These are phyloP conservation scores for Adansonia madagascariensis DNA, from an alignment of 441 rosid species.

Conservation along the genomic window DNA sequence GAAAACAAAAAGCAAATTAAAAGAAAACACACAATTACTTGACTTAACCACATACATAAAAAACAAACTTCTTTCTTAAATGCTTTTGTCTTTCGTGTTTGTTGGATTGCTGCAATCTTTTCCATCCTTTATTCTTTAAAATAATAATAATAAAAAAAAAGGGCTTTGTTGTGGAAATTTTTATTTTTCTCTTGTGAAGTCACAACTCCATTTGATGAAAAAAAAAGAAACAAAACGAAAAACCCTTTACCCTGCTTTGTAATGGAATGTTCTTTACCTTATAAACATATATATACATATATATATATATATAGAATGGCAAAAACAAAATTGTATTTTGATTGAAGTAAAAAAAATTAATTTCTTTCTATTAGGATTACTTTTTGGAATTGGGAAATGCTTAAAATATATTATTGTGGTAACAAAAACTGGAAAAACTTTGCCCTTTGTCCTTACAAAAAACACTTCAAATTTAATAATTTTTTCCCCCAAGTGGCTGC, in stretches of 20 bases:
- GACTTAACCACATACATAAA: conserved; percentile 17
- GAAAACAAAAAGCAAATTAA: not conserved
- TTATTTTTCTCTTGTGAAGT: not conserved
- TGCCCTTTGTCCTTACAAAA: not conserved
- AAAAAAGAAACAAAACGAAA: not conserved
- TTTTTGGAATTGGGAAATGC: not conserved
- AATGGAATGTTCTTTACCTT: not conserved
- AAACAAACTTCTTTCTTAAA: not conserved
- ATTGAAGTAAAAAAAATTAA: not conserved
- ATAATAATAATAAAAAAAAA: not conserved
- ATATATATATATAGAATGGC: not conserved
- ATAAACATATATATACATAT: not conserved
- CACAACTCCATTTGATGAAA: not conserved
- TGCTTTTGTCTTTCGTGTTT: conserved; percentile 23
- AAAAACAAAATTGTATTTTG: not conserved
- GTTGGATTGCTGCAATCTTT: conserved; percentile 2
- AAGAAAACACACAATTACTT: not conserved
- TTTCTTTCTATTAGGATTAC: not conserved
- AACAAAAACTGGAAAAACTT: not conserved
- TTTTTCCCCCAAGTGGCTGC: not conserved
- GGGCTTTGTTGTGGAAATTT: not conserved
- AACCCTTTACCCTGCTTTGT: not conserved
- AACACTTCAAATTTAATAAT: not conserved
- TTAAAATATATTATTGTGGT: not conserved
- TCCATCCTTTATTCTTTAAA: not conserved